These are phyloP conservation scores for Pugionium cornutum DNA, from an alignment of 345 rosid species.

Conservation along the genomic window DNA sequence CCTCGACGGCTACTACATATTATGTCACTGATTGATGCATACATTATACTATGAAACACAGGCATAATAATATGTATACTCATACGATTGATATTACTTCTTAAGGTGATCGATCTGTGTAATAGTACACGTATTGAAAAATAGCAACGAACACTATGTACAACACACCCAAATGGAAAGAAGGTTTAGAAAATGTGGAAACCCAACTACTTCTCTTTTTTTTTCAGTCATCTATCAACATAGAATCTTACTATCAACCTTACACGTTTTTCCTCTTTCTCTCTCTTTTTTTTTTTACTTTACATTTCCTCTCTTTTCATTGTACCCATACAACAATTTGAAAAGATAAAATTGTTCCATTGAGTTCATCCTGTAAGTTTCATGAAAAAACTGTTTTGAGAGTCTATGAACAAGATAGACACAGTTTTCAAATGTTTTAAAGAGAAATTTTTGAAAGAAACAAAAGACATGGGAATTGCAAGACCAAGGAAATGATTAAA, in stretches of 20 bases:
- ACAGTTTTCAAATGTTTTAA: too few species aligned
- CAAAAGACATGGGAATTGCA: too few species aligned
- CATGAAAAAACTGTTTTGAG: too few species aligned
- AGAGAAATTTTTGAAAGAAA: too few species aligned
- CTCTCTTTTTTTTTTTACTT: conserved; percentile 21
- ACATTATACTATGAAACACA: too few species aligned
- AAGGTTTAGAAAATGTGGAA: conserved; percentile 30
- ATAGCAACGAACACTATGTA: conserved; percentile 26
- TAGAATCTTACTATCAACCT: conserved; percentile 36
- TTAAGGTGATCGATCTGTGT: neutral
- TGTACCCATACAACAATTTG: neutral
- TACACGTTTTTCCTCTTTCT: conserved; percentile 28
- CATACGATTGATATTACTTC: neutral
- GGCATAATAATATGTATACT: too few species aligned
- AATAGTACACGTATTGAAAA: conserved; percentile 19
- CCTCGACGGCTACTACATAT: too few species aligned
- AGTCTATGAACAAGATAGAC: too few species aligned
- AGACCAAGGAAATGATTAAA: too few species aligned
- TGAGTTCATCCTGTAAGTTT: too few species aligned
- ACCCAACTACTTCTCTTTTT: conserved; percentile 39
- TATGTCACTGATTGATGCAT: too few species aligned
- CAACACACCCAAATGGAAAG: conserved; percentile 23
- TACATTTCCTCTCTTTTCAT: conserved; percentile 21
- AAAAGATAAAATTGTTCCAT: too few species aligned
- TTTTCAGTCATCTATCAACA: conserved; percentile 35